Conservation (phyloP, 2,329 filamentous ascomycete species). For the Pestalotiopsis sp. region DNA sequence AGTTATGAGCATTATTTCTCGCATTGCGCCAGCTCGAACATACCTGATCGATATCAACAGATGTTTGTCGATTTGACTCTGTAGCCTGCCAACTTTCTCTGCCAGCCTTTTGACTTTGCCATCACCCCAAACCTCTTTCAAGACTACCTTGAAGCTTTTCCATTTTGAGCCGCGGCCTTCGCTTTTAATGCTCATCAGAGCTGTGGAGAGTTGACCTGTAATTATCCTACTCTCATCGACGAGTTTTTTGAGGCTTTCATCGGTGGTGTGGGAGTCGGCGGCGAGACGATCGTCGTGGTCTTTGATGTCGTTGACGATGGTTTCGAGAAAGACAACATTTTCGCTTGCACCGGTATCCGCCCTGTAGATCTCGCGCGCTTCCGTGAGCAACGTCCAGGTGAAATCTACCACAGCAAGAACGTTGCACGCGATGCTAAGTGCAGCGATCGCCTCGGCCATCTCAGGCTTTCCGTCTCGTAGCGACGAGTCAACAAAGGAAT, state of each 20-base stretch:
- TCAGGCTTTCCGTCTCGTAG: neutral
- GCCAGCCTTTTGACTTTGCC: neutral
- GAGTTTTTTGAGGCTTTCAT: neutral
- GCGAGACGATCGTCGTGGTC: neutral
- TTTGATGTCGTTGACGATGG: neutral
- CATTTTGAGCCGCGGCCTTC: neutral
- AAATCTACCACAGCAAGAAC: neutral
- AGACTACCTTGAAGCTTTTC: neutral
- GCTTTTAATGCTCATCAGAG: neutral
- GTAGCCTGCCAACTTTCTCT: neutral
- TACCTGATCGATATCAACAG: neutral
- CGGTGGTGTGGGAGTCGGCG: neutral
- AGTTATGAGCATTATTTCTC: too few species aligned
- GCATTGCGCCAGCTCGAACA: too few species aligned
- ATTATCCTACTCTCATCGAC: neutral
- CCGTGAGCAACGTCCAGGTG: neutral
- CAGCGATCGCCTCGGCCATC: neutral
- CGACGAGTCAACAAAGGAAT: neutral
- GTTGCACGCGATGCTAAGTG: neutral
- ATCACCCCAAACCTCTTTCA: neutral
- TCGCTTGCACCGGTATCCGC: neutral
- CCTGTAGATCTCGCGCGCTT: neutral
- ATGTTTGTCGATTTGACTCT: neutral
- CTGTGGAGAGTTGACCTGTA: neutral
- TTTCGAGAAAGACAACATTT: neutral